Percentiles rank a stretch among this genome's conserved stretches.
Evolutionary conservation across 495 filamentous ascomycete species (phyloP).

Genomic region (Rostrohypoxylon terebratum): DNA sequence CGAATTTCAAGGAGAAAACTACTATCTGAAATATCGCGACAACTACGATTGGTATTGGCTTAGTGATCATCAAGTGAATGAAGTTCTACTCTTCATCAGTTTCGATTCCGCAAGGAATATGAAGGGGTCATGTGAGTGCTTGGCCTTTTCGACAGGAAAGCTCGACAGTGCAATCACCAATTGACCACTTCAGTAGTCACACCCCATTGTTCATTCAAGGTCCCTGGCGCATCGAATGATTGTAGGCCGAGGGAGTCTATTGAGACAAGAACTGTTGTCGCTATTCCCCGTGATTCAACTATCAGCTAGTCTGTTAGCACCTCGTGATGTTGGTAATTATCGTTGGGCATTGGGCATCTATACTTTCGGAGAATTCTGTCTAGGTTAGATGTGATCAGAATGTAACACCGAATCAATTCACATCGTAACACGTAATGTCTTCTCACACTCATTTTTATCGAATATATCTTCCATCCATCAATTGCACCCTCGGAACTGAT

Average conservation of each 20-base stretch:
- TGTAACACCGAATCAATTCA: not conserved
- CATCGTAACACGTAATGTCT: not conserved
- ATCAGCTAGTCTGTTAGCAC: not conserved
- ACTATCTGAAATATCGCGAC: too few species aligned
- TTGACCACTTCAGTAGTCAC: not conserved
- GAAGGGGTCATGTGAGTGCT: too few species aligned
- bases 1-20: too few species aligned
- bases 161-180: too few species aligned
- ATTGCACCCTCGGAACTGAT: not conserved
- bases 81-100: too few species aligned
- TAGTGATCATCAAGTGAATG: too few species aligned
- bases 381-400: not conserved
- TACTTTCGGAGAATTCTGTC: not conserved
- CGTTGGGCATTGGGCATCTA: not conserved
- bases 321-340: not conserved
- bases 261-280: not conserved
- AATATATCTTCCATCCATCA: not conserved
- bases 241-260: not conserved
- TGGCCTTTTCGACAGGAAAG: too few species aligned
- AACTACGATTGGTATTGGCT: too few species aligned
- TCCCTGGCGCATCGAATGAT: not conserved
- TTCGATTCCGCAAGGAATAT: too few species aligned
- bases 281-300: not conserved
- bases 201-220: not conserved
- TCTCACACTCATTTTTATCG: not conserved